Conservation (phyloP, 306 rosid genomes). For the Neltuma alba region DNA sequence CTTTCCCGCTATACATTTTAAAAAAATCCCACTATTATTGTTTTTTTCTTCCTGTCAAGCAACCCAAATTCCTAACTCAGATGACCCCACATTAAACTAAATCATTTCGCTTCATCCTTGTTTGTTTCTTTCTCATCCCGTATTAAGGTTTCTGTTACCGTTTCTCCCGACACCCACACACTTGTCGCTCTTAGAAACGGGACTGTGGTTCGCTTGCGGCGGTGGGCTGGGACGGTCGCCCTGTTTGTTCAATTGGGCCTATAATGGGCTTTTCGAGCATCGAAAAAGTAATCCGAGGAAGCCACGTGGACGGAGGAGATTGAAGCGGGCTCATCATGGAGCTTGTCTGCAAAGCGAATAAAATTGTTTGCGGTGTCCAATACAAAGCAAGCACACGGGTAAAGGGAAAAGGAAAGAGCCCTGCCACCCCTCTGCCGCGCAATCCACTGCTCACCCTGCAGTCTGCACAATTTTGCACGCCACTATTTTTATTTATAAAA, state of each 20-base stretch:
- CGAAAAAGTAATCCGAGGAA: neutral
- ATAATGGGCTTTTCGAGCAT: neutral
- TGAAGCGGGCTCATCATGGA: neutral
- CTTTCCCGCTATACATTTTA: neutral
- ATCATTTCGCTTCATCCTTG: neutral
- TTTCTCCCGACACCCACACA: neutral
- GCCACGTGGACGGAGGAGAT: neutral
- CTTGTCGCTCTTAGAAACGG: neutral
- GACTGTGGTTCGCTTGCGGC: neutral
- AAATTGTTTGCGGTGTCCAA: slow-evolving; percentile 10
- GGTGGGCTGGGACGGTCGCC: neutral
- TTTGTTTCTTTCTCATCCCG: neutral
- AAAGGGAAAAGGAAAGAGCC: slow-evolving; percentile 5
- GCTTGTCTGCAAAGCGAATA: slow-evolving; percentile 15
- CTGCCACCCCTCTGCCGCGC: slow-evolving; percentile 15
- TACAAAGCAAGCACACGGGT: slow-evolving; percentile 22
- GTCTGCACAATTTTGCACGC: neutral
- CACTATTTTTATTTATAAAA: neutral
- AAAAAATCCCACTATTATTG: neutral
- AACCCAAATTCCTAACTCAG: neutral
- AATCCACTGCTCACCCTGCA: neutral
- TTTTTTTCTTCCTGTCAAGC: neutral
- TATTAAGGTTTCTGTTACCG: neutral
- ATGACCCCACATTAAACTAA: neutral
- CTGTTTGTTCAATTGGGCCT: neutral